Base-by-base conservation (phyloP, 2,329 filamentous ascomycete species). In the Scedosporium dehoogii region DNA sequence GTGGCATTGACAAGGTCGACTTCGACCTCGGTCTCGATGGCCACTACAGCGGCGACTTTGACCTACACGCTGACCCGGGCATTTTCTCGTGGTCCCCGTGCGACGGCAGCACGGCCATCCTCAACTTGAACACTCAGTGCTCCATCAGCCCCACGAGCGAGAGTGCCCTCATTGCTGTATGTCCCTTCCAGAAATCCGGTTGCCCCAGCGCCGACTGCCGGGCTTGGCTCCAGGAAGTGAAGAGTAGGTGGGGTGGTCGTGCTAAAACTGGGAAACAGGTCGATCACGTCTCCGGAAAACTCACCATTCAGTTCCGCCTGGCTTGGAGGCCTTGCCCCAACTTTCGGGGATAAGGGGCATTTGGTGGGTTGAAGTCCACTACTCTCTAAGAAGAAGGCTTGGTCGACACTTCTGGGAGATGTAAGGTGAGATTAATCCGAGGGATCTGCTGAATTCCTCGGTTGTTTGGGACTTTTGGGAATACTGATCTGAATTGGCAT, bases 101-200 rank as follows among this genome's bases (percentile, higher is more conserved):
- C 64, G 66, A 68, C 38, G 68, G 68, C 61, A 67, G 66, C 65
- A 69, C 67, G 4, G 68, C 68, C 6, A 70, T 70, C 60, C 64
- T 70, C 38, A 70, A 70, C 66, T 68, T 70, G 67, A 70, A 70
- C 63, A 69, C 68, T 6, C 67, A 68, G 41, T 69, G 67, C 65
- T 64, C 63, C 63, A 66, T 70, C 10, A 62, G 51, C 12, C 68
- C 68, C 4, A 69, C 68, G 1, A 23, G 63, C 16, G 64, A 66
- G 1, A 65, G 65, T 1, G 68, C 68, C 23, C 64, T 69, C 27
- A 70, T 70, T 64, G 68, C 68, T 46, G 68, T 69, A 66, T 65
- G 68, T 57, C 10, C 14, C 10, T 58, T 33, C 21, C 46, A 53
- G 33, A 44, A 25, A 12, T 27, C 46, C 44, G 55, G 25, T 23